A percentile compares a stretch with the other conserved stretches of the same genome.
Evolutionary conservation across 495 filamentous ascomycete genomes (phyloP).

Genomic region (Penicillium ochrochloron): DNA sequence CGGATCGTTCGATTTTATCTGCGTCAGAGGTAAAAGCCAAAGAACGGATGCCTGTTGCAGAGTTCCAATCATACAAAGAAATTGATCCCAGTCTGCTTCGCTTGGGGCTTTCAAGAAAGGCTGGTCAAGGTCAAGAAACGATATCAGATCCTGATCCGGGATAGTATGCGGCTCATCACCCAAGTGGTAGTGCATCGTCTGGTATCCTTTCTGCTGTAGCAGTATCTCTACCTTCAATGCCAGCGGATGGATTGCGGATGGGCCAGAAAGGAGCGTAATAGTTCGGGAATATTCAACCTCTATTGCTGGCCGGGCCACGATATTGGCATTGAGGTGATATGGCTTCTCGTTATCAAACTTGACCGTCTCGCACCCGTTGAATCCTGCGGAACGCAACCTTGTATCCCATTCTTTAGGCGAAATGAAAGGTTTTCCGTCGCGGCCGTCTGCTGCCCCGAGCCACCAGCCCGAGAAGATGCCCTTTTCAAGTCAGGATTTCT

Average conservation of each 20-base stretch:
- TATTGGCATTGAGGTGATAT: background rate
- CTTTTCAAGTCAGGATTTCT: background rate
- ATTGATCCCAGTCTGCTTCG: background rate
- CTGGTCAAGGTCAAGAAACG: background rate
- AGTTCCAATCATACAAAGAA: background rate
- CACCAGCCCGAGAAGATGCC: slow-evolving; percentile 5
- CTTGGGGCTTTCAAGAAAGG: background rate
- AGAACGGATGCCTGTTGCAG: background rate
- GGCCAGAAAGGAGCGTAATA: background rate
- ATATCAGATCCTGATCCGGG: background rate
- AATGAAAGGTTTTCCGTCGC: background rate
- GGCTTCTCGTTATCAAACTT: background rate
- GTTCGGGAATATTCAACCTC: background rate
- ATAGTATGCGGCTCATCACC: background rate
- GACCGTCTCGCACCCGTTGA: background rate
- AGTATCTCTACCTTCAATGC: background rate
- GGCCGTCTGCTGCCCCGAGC: background rate
- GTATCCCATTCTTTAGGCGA: background rate
- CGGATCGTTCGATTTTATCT: background rate
- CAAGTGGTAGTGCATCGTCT: background rate
- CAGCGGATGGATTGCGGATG: background rate
- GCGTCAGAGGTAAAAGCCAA: background rate
- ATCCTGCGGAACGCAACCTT: background rate
- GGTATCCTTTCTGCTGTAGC: background rate
- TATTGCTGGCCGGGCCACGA: background rate